Base-by-base conservation (phyloP, 495 filamentous ascomycete species). In the Talaromyces adpressus region DNA sequence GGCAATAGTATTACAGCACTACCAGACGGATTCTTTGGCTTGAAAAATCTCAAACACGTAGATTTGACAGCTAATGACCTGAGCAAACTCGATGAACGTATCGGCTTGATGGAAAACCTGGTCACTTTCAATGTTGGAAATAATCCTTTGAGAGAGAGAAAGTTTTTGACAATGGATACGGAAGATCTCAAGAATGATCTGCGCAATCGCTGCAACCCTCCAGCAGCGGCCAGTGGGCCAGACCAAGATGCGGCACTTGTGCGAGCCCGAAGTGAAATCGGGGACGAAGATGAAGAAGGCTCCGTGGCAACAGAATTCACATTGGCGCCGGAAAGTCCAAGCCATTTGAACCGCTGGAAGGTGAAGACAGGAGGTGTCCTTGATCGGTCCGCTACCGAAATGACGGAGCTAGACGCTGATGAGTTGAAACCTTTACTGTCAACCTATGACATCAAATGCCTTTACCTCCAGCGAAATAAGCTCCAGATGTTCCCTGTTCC, bases 41-140 rank as follows among this genome's bases (percentile, higher is more conserved):
- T 96, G 25, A 71, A 81, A 23, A 85, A 82, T 39, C 67, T 99
- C 36, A 86, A 83, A 64, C 89, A 84, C 36, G 87, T 88, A 18
- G 90, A 97, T 71, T 85, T 98, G 63, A 89, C 89, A 7, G 87
- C 86, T 53, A 99, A 99, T 70, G 83, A 91, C 64, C 81, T 98
- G 16, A 86, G 83, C 6, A 75, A 83, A 20, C 68, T 98, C 36
- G 91, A 95, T 65, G 82, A 89, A 11, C 84, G 83, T 66, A 84
- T 98, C 63, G 91, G 90, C 6, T 73, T 85, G 29, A 96, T 98
- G 90, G 85, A 91, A 4, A 87, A 75, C 57, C 77, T 98, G 8
- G 79, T 82, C 8, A 86, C 84, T 62, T 81, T 97, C 45, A 84
- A 84, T 11, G 79, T 98, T 39, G 85, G 86, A 53, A 91, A 91